Percentiles rank a stretch among this genome's conserved stretches.
Conservation (phyloP, 2,329 filamentous ascomycete species). For the Colletotrichum limetticola region DNA sequence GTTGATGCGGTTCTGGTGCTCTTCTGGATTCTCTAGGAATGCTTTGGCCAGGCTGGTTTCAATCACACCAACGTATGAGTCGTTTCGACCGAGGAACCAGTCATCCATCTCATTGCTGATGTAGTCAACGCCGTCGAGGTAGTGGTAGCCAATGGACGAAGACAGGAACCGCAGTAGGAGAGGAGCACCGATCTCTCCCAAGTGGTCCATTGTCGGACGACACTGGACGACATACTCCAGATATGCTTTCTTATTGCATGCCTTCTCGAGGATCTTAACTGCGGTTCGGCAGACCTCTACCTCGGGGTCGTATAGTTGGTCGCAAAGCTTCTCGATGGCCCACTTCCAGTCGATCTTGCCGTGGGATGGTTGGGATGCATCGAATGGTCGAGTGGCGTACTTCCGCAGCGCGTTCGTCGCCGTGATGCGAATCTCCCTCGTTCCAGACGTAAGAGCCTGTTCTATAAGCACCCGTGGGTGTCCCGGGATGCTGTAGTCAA, state of each 20-base stretch:
- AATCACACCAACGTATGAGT: constrained; percentile 93
- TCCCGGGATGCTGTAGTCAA: constrained; percentile 90
- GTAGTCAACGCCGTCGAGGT: constrained; percentile 95
- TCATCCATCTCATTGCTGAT: constrained; percentile 99
- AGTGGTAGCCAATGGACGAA: constrained; percentile 97
- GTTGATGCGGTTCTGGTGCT: constrained; percentile 66
- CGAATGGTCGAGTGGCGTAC: constrained; percentile 74
- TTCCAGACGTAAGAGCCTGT: constrained; percentile 91
- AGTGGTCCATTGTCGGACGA: constrained; percentile 90
- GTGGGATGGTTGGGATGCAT: constrained; percentile 45
- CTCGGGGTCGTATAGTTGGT: constrained; percentile 96
- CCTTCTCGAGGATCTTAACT: constrained; percentile 96
- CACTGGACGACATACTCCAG: constrained; percentile 98
- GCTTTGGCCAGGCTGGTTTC: constrained; percentile 94
- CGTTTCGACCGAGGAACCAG: constrained; percentile 96
- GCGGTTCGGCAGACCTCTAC: constrained; percentile 96
- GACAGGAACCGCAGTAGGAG: constrained; percentile 92
- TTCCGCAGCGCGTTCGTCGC: constrained; percentile 88
- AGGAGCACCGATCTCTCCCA: constrained; percentile 96
- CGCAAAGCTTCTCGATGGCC: constrained; percentile 97
- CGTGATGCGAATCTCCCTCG: constrained; percentile 91
- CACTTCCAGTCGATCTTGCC: constrained; percentile 78
- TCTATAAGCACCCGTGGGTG: constrained; percentile 93
- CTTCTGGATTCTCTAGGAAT: constrained; percentile 74
- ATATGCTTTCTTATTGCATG: constrained; percentile 90